Base-by-base conservation (phyloP, 306 rosid species). In the Dalbergia cultrata region DNA sequence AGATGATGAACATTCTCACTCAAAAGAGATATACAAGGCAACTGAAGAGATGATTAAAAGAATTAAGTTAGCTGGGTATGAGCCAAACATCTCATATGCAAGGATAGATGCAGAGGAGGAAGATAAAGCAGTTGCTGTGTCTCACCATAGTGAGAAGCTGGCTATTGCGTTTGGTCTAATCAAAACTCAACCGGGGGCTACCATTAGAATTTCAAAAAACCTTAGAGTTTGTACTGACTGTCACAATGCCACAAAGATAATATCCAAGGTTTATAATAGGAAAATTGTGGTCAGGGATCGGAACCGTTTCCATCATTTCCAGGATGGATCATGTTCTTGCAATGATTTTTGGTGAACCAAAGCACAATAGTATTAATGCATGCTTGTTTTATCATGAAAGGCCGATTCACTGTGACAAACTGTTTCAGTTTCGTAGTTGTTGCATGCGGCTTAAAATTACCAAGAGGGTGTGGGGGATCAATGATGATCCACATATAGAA, bases 81-180 rank as follows among this genome's bases (percentile, higher is more conserved):
- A 81, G 70, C 92, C 95, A 22, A 85, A 91, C 81, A 60, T 35
- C 13, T 70, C 87, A 26, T 86, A 85, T 63, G 91, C 84, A 31
- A 87, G 92, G 81, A 83, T 91, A 50, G 95, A 91, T 85, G 92
- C 95, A 58, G 90, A 89, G 72, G 91, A 85, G 76, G 91, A 84
- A 31, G 84, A 79, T 44, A 84, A 84, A 62, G 89, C 85, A 89
- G 78, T 81, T 63, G 85, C 89, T 21, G 84, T 89, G 54, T 89
- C 85, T 67, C 95, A 87, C 83, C 92, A 89, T 80, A 89, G 95
- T 18, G 90, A 91, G 84, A 91, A 91, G 88, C 80, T 91, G 37
- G 93, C 95, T 74, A 91, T 84, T 64, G 93, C 91, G 56, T 91
- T 75, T 50, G 93, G 91, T 76, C 89, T 87, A 0, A 81, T 84